phyloP scores from a whole-genome alignment of 2,329 filamentous ascomycete species.

The Penicillium sp. region DNA sequence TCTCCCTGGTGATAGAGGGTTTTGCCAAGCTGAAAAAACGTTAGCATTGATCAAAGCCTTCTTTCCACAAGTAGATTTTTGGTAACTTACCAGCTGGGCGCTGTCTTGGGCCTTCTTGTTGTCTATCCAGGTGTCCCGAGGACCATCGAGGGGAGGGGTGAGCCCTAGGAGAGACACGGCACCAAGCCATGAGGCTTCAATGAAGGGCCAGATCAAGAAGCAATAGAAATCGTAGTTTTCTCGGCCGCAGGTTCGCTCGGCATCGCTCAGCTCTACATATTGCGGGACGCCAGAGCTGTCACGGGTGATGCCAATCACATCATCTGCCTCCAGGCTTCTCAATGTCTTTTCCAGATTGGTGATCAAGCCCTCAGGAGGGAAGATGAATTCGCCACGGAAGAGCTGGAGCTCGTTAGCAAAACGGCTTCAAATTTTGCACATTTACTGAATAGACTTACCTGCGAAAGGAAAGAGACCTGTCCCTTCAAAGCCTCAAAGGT shows the following conservation, averaged over 20 bases:
- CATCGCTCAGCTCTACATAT: slow-evolving; percentile 74
- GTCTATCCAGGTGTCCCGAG: slow-evolving; percentile 78
- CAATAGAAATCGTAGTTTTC: slow-evolving; percentile 99
- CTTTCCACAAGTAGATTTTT: no score
- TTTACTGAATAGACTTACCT: slow-evolving; percentile 40
- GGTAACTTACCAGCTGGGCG: slow-evolving; percentile 71
- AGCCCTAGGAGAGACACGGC: slow-evolving; percentile 87
- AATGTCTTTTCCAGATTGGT: slow-evolving; percentile 83
- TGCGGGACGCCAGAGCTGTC: slow-evolving; percentile 61
- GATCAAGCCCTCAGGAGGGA: slow-evolving; percentile 81
- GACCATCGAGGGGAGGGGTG: slow-evolving; percentile 68
- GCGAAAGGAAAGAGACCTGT: slow-evolving; percentile 88
- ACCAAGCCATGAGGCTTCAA: slow-evolving; percentile 91
- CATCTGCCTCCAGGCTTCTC: slow-evolving; percentile 75
- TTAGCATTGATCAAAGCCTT: slow-evolving; percentile 15
- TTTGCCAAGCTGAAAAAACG: slow-evolving; percentile 74
- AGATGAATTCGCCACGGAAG: slow-evolving; percentile 97
- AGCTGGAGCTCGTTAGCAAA: slow-evolving; percentile 57
- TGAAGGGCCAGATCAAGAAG: slow-evolving; percentile 98
- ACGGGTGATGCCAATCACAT: slow-evolving; percentile 72
- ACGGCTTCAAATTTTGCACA: neutral
- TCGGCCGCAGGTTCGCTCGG: slow-evolving; percentile 77
- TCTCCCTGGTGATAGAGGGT: slow-evolving; percentile 98
- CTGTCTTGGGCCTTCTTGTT: slow-evolving; percentile 77
- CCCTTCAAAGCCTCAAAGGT: slow-evolving; percentile 72